Evolutionary conservation across 2,329 filamentous ascomycete species (phyloP), one percentile per base, ranked within the genome.

Genomic region (Diaporthe sp.): DNA sequence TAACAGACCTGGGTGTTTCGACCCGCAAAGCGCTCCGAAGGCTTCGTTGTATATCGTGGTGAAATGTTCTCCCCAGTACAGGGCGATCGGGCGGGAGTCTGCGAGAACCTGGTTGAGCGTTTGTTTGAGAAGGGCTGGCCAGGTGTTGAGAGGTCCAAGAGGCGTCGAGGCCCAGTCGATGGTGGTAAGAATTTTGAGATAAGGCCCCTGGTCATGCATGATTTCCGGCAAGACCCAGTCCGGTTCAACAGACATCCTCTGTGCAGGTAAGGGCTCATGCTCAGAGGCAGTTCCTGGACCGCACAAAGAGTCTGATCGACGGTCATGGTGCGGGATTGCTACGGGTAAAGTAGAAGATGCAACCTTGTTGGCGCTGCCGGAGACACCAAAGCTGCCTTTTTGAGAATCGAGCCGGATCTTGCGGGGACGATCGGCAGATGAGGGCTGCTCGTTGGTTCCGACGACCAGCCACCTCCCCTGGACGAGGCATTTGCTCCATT

Each of bases 1-100:
- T 82, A 94, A 89, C 15, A 94, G 82, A 2, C 79, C 79, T 1
- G 92, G 92, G 79, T 94, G 92, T 75, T 92, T 92, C 73, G 91
- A 87, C 17, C 92, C 92, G 68, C 91, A 91, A 25, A 93, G 86
- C 74, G 88, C 84, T 75, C 90, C 87, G 79, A 93, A 93, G 0
- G 91, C 89, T 80, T 93, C 91, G 77, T 94, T 94, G 82, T 94
- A 94, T 4, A 94, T 89, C 10, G 91, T 90, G 31, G 91, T 87
- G 62, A 91, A 86, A 46, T 92, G 51, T 17, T 74, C 67, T 4
- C 76, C 76, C 91, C 91, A 92, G 79, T 92, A 92, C 82, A 92
- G 88, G 13, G 89, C 89, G 28, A 88, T 88, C 4, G 89, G 88
- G 22, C 83, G 81, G 37, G 83, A 84, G 78, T 87, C 85, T 37